A percentile compares a stretch with the other conserved stretches of the same genome.
These are phyloP conservation scores for Thelonectria rubi DNA, from an alignment of 2,329 filamentous ascomycete species.

Conservation along the genomic window DNA sequence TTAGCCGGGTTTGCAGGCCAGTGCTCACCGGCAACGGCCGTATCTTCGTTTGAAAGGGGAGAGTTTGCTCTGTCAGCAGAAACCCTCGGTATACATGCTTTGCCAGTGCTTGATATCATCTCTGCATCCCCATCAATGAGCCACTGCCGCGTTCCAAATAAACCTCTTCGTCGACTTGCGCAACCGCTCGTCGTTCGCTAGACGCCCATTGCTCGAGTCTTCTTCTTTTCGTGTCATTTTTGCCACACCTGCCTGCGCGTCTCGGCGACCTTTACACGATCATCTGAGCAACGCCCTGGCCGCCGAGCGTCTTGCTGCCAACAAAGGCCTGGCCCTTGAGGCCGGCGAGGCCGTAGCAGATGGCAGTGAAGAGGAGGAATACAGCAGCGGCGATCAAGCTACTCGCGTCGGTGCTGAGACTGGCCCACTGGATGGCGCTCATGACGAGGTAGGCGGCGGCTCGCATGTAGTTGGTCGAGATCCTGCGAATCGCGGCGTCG, in stretches of 20 bases:
- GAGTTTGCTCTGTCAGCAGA: conserved; percentile 29
- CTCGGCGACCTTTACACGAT: conserved; percentile 72
- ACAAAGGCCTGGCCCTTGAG: conserved; percentile 87
- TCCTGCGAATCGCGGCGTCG: conserved; percentile 86
- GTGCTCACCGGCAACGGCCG: conserved; percentile 37
- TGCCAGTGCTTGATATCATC: conserved; percentile 16
- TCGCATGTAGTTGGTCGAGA: conserved; percentile 97
- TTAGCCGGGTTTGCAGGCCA: conserved; percentile 42
- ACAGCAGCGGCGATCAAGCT: conserved; percentile 88
- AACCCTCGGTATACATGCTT: conserved; percentile 17
- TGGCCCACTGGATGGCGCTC: conserved; percentile 86
- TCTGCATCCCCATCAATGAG: conserved; percentile 3
- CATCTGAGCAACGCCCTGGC: conserved; percentile 95
- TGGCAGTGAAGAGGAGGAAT: conserved; percentile 76
- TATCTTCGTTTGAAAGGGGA: conserved; percentile 36
- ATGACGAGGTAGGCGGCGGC: conserved; percentile 85
- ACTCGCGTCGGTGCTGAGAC: conserved; percentile 69
- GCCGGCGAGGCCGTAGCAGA: conserved; percentile 83
- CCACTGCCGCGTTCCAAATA: not conserved
- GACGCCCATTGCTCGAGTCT: not conserved
- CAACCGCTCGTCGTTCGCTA: not conserved
- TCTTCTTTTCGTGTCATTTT: conserved; percentile 13
- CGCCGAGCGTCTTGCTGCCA: conserved; percentile 94
- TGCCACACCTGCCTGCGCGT: not conserved
- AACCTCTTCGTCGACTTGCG: conserved; percentile 9